Evolutionary conservation across 2,329 filamentous ascomycete genomes (phyloP), one percentile per base, ranked within the genome.

Genomic region (Zymoseptoria brevis): DNA sequence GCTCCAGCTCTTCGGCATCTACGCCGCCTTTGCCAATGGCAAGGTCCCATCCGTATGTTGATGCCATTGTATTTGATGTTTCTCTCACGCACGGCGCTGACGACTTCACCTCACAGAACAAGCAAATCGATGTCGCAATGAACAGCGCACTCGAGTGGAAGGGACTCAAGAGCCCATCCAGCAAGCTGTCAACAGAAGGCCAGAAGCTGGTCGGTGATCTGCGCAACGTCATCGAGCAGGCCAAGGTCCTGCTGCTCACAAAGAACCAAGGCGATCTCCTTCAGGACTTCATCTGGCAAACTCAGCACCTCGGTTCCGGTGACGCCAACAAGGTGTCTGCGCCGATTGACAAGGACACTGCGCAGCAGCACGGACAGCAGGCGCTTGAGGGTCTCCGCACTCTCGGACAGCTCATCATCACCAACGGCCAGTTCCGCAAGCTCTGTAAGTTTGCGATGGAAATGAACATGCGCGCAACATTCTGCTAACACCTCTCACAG

Each of bases 241-340:
- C 93, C 60, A 95, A 96, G 79, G 77, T 86, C 59, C 82, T 99
- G 11, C 78, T 97, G 8, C 80, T 99, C 24, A 88, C 87, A 77
- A 99, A 97, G 83, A 99, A 99, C 72, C 84, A 96, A 60, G 94
- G 92, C 71, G 91, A 99, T 70, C 77, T 97, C 59, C 79, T 99
- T 19, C 94, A 99, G 72, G 92, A 99, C 70, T 97, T 99, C 75
- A 90, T 97, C 75, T 99, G 89, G 88, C 89, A 96, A 72, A 92
- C 91, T 0, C 85, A 90, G 71, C 82, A 88, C 53, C 86, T 94
- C 62, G 83, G 85, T 56, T 77, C 83, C 59, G 86, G 81, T 68
- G 79, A 82, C 55, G 80, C 89, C 24, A 74, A 77, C 59, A 75
- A 80, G 1, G 89, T 90, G 3, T 79, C 81, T 58, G 82, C 84